These are phyloP conservation scores for Plantago rigida DNA, from an alignment of 305 asterid species.

Conservation along the genomic window DNA sequence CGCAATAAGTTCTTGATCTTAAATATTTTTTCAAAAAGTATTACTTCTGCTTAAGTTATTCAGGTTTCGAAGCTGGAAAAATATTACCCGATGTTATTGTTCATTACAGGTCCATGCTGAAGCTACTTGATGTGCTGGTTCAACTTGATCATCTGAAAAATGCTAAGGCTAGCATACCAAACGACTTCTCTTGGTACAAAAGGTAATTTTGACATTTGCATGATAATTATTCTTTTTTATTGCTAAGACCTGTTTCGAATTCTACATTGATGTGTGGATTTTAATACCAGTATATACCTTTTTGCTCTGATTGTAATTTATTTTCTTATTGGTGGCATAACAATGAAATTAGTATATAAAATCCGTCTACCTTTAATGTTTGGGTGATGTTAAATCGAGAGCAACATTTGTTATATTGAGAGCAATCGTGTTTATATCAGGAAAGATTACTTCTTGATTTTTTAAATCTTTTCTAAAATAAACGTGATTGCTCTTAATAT, in stretches of 20 bases:
- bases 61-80: constrained; percentile 12
- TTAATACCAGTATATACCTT: too few species aligned
- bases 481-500: too few species aligned
- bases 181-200: constrained; percentile 98
- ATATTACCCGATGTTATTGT: constrained; percentile 19
- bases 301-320: too few species aligned
- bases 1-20: not conserved
- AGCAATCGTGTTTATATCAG: too few species aligned
- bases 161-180: constrained; percentile 97
- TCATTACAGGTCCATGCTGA: constrained; percentile 85
- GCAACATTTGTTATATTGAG: too few species aligned
- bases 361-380: too few species aligned
- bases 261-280: not conserved
- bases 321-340: too few species aligned
- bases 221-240: not conserved
- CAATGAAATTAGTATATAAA: too few species aligned
- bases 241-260: not conserved
- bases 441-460: too few species aligned
- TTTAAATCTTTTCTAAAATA: too few species aligned
- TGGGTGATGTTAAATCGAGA: too few species aligned
- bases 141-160: constrained; percentile 98
- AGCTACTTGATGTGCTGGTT: constrained; percentile 80
- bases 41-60: constrained; percentile 9
- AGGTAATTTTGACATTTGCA: constrained; percentile 43
- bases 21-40: not conserved